A percentile compares a stretch with the other conserved stretches of the same genome.
Evolutionary conservation across 2,329 filamentous ascomycete species (phyloP).

Genomic region (Zymoseptoria brevis): DNA sequence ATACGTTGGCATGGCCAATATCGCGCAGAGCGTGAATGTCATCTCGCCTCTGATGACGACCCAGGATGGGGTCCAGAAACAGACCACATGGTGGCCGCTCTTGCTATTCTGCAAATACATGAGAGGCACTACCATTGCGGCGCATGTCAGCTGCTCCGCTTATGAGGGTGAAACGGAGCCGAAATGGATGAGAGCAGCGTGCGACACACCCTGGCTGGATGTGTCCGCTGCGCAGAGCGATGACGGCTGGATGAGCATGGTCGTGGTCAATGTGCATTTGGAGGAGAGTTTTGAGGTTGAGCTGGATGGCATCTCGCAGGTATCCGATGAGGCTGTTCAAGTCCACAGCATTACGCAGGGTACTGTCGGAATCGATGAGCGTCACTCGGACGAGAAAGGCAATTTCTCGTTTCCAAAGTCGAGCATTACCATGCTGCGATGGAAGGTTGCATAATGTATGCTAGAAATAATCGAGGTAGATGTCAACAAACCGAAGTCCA

Average conservation of each 20-base stretch:
- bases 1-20: constrained; percentile 68
- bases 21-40: constrained; percentile 71
- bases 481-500: neutral
- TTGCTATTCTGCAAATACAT: constrained; percentile 63
- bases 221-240: constrained; percentile 55
- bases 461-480: constrained; percentile 6
- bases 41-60: constrained; percentile 70
- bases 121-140: constrained; percentile 61
- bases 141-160: constrained; percentile 54
- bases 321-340: constrained; percentile 50
- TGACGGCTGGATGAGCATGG: constrained; percentile 56
- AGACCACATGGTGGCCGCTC: constrained; percentile 69
- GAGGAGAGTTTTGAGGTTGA: constrained; percentile 51
- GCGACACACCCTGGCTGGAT: constrained; percentile 64
- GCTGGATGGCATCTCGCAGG: constrained; percentile 51
- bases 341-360: constrained; percentile 56
- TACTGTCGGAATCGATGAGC: constrained; percentile 54
- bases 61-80: constrained; percentile 54
- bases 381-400: constrained; percentile 56
- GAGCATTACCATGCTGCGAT: constrained; percentile 60
- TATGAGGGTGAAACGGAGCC: constrained; percentile 63
- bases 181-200: constrained; percentile 54
- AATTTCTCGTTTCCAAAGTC: constrained; percentile 60
- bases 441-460: constrained; percentile 32
- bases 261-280: constrained; percentile 64